Conservation (phyloP, 345 rosid genomes). For the Salix brachista region DNA sequence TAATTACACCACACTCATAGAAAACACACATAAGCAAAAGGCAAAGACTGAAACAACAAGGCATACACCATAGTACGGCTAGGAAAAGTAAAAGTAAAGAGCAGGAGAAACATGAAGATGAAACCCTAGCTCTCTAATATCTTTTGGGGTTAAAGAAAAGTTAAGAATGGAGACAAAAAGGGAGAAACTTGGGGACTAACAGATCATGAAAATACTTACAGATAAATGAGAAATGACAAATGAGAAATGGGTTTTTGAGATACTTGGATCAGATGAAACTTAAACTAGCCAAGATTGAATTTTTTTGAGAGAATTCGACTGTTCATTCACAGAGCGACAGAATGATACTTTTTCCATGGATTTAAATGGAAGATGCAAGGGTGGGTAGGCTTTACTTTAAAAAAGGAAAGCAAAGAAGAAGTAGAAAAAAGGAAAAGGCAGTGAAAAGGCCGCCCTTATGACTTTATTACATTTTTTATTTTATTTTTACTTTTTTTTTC, state of each 20-base stretch:
- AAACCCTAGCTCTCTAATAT: neutral
- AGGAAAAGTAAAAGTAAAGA: neutral
- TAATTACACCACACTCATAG: neutral
- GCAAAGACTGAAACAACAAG: slow-evolving; percentile 2
- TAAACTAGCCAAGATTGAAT: neutral
- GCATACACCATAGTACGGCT: neutral
- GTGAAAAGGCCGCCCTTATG: slow-evolving; percentile 11
- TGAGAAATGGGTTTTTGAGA: neutral
- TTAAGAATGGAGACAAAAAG: slow-evolving; percentile 8
- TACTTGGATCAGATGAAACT: slow-evolving; percentile 10
- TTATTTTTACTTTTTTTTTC: neutral
- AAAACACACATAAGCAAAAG: neutral
- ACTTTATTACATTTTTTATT: neutral
- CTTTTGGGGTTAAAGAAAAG: neutral
- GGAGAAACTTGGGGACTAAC: slow-evolving; percentile 15
- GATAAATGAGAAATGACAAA: neutral
- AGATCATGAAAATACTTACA: slow-evolving; percentile 11
- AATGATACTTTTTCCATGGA: neutral
- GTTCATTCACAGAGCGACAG: neutral
- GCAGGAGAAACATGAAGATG: neutral
- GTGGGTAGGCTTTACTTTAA: neutral
- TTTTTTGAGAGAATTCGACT: neutral
- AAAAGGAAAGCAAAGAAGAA: neutral
- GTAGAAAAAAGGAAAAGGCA: neutral
- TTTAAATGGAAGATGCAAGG: neutral